Base-by-base conservation (phyloP, 148 eudicot genomes). In the Fagopyrum tataricum region DNA sequence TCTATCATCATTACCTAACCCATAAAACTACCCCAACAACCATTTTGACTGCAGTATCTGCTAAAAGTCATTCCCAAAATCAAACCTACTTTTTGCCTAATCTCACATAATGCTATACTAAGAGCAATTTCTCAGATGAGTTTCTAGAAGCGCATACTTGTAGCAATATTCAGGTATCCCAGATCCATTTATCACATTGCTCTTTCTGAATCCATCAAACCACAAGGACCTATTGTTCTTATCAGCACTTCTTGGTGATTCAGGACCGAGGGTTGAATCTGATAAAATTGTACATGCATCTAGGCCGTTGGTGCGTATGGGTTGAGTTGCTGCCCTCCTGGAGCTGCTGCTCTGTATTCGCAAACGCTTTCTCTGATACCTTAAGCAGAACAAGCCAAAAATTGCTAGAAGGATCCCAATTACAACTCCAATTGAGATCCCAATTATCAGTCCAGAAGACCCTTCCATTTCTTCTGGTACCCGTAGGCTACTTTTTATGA, bases 381-480 rank as follows among this genome's bases (percentile, higher is more conserved):
- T 84, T 71, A 89, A 47, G 81, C 93, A 91, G 73, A 86, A 82
- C 40, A 94, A 58, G 21, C 88, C 85, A 73, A 80, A 72, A 64
- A 86, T 37, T 11, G 98, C 98, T 80, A 86, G 82, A 75, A 83
- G 73, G 44, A 89, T 79, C 72, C 98, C 98, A 44, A 94, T 85
- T 21, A 94, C 98, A n/a, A 94, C 89, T 37, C 98, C 98, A 40
- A 91, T 91, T 7, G 98, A 91, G 73, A 91, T 79, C 47, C 98
- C 98, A 59, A 89, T 78, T 43, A 91, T 85, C 82, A 93, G 81
- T 8, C 89, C 93, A 24, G 86, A 79, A 77, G 92, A 79, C 74
- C 17, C 88, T 77, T 82, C 79, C 98, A 90, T 93, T 79, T 83
- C 83, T 76, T 77, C 73, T 70, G n/a, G 49, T 52, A 23, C 73